phyloP scores from a whole-genome alignment of 495 filamentous ascomycete genomes.

The Penicillium crystallinum region DNA sequence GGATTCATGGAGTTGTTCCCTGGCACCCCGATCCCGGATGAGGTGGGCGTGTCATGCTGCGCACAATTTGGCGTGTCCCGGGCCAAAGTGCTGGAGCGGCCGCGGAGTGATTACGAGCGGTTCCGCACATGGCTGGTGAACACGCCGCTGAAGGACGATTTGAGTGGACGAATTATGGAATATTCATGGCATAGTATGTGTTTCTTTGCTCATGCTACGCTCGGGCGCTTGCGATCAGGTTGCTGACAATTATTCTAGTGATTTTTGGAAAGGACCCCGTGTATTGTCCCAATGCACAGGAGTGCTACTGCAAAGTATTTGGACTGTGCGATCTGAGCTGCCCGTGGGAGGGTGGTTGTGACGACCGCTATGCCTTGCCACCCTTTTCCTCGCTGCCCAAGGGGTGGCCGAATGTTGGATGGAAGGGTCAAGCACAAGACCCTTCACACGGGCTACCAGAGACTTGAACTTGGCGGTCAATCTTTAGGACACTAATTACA shows the following conservation, averaged over 20 bases:
- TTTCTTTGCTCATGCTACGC: neutral
- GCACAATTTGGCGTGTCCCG: slow-evolving; percentile 66
- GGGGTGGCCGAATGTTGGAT: slow-evolving; percentile 50
- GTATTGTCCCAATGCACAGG: slow-evolving; percentile 50
- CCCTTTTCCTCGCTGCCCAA: slow-evolving; percentile 42
- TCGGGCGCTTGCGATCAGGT: too few species aligned
- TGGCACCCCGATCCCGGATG: slow-evolving; percentile 37
- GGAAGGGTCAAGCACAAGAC: slow-evolving; percentile 44
- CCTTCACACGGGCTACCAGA: slow-evolving; percentile 35
- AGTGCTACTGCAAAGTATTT: slow-evolving; percentile 63
- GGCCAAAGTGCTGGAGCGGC: slow-evolving; percentile 42
- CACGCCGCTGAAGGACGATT: slow-evolving; percentile 50
- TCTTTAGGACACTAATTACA: neutral
- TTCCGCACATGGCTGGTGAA: slow-evolving; percentile 56
- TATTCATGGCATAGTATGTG: slow-evolving; percentile 64
- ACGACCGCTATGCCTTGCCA: slow-evolving; percentile 44
- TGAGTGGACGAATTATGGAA: slow-evolving; percentile 66
- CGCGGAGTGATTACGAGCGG: slow-evolving; percentile 51
- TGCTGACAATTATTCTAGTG: slow-evolving; percentile 27
- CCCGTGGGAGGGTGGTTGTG: slow-evolving; percentile 28
- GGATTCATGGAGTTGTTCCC: slow-evolving; percentile 56
- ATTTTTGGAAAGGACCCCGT: slow-evolving; percentile 49
- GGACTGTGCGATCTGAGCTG: slow-evolving; percentile 53
- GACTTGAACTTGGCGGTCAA: slow-evolving; percentile 11
- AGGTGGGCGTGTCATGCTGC: slow-evolving; percentile 59